These are phyloP conservation scores for Sugiyamaella pinicola DNA, from an alignment of 1,139 yeast genomes.

Conservation along the genomic window DNA sequence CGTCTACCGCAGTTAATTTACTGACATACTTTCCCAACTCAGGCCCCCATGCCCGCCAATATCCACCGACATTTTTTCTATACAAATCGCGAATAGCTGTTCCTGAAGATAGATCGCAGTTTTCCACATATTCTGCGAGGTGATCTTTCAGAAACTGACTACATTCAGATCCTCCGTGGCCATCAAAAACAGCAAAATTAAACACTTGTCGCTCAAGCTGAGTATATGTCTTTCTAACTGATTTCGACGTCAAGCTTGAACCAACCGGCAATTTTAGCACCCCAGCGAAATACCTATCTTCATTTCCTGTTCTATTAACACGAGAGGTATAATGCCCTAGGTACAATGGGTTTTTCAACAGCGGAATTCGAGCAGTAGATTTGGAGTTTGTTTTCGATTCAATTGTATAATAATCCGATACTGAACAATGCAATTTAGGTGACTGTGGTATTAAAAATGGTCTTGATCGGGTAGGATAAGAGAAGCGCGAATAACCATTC, in stretches of 20 bases:
- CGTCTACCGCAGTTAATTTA: slow-evolving; percentile 51
- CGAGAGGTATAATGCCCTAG: slow-evolving; percentile 81
- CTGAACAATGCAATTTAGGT: slow-evolving; percentile 1
- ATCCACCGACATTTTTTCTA: slow-evolving; percentile 68
- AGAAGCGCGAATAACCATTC: too few relatives aligned
- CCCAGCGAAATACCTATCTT: slow-evolving; percentile 72
- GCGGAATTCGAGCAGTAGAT: slow-evolving; percentile 49
- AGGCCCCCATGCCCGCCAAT: slow-evolving; percentile 79
- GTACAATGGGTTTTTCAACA: slow-evolving; percentile 70
- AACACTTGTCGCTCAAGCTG: slow-evolving; percentile 48
- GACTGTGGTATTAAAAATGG: not conserved
- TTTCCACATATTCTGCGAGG: slow-evolving; percentile 61
- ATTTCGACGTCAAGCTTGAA: slow-evolving; percentile 44
- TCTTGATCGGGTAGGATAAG: not conserved
- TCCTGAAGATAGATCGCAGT: slow-evolving; percentile 43
- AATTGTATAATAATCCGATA: slow-evolving; percentile 8
- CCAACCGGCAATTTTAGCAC: slow-evolving; percentile 51
- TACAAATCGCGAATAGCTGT: slow-evolving; percentile 54
- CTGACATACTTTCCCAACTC: slow-evolving; percentile 51
- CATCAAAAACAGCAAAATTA: slow-evolving; percentile 80
- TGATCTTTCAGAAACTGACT: slow-evolving; percentile 58
- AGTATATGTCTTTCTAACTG: slow-evolving; percentile 27
- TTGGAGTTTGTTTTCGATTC: slow-evolving; percentile 3
- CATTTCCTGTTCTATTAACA: slow-evolving; percentile 75
- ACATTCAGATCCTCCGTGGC: slow-evolving; percentile 89